Evolutionary conservation across 768 basidiomycete species (phyloP).

Genomic region (Leccinum longicurvipes): DNA sequence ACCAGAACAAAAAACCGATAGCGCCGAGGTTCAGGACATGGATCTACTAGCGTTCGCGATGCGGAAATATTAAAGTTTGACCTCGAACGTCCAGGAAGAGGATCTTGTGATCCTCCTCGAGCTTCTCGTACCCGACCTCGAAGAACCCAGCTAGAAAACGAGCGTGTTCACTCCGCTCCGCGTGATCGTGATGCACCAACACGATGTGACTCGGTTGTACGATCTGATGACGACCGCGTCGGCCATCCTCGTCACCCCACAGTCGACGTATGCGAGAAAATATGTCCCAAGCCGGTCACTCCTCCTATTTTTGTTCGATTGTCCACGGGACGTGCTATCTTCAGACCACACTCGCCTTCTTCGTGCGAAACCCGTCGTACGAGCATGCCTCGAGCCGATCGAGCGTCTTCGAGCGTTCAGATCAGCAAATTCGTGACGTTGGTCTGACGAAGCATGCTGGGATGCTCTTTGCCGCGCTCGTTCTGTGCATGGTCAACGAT

Average conservation of each 20-base stretch:
- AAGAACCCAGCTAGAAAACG: constrained; percentile 81
- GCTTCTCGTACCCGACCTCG: constrained; percentile 83
- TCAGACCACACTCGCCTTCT: constrained; percentile 83
- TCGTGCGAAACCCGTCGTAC: constrained; percentile 90
- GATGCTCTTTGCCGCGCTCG: constrained; percentile 85
- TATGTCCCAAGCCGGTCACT: constrained; percentile 88
- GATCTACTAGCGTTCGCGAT: no score
- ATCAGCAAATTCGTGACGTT: constrained; percentile 79
- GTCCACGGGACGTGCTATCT: constrained; percentile 94
- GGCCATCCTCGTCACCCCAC: constrained; percentile 89
- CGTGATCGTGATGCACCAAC: constrained; percentile 84
- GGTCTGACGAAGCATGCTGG: constrained; percentile 81
- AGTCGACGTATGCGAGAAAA: constrained; percentile 88
- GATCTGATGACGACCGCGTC: constrained; percentile 93
- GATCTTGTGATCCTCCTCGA: constrained; percentile 86
- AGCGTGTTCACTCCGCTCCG: constrained; percentile 86
- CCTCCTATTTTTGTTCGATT: constrained; percentile 91
- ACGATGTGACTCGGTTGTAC: constrained; percentile 89
- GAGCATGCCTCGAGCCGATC: constrained; percentile 84
- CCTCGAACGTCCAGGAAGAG: constrained; percentile 80
- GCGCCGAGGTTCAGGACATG: no score
- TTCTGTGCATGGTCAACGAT: constrained; percentile 93
- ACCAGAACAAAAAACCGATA: no score
- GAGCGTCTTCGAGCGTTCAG: constrained; percentile 94
- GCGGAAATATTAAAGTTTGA: constrained; percentile 47